phyloP scores from a whole-genome alignment of 2,329 filamentous ascomycete genomes.

The Exophiala xenobiotica region DNA sequence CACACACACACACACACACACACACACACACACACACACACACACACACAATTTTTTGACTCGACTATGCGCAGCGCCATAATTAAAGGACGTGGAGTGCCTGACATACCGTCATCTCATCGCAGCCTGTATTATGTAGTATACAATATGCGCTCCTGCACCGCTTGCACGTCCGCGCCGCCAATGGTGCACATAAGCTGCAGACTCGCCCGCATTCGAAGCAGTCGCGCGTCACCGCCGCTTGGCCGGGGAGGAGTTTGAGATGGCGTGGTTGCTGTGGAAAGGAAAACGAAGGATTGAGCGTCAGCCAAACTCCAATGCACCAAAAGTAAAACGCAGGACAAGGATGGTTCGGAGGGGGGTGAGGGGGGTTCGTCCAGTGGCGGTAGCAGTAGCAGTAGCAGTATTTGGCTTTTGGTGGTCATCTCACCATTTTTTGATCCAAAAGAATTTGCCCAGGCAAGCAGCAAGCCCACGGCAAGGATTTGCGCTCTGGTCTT shows the following conservation, averaged over 20 bases:
- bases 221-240: constrained; percentile 67
- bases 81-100: constrained; percentile 4
- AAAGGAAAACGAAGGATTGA: background rate
- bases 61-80: too few relatives aligned
- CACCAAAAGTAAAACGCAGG: too few relatives aligned
- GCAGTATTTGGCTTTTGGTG: too few relatives aligned
- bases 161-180: constrained; percentile 68
- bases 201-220: constrained; percentile 81
- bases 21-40: background rate
- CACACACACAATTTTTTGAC: too few relatives aligned
- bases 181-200: constrained; percentile 68
- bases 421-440: too few relatives aligned
- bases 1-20: background rate
- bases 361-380: too few relatives aligned
- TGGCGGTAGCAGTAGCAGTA: too few relatives aligned
- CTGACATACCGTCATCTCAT: constrained; percentile 52
- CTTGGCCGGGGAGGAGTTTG: constrained; percentile 26
- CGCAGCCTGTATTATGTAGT: constrained; percentile 79
- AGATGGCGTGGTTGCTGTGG: background rate
- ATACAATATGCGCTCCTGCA: constrained; percentile 82
- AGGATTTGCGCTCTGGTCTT: too few relatives aligned
- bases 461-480: too few relatives aligned
- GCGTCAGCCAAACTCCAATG: constrained; percentile 11
- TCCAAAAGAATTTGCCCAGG: too few relatives aligned
- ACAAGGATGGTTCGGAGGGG: too few relatives aligned